Base-by-base conservation (phyloP, 2,329 filamentous ascomycete species). In the Aspergillus jensenii region DNA sequence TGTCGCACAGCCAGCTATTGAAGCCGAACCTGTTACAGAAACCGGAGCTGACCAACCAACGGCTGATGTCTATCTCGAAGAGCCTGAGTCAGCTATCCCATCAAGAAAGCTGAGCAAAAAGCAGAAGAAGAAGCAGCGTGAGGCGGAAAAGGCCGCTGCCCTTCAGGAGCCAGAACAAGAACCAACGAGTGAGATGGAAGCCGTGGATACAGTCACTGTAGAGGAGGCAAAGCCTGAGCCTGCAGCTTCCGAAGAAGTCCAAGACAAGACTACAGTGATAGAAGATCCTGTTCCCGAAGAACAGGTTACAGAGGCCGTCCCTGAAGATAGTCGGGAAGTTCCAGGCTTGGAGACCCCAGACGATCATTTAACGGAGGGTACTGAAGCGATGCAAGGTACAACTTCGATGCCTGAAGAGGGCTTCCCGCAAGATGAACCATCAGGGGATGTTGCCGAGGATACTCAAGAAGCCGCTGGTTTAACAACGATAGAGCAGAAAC, bases 31-130 rank as follows among this genome's bases (percentile, higher is more conserved):
- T 21, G 14, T 19, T 3, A 58, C 65, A 40, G 27, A 51, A 52
- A 9, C 37, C 21, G 49, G 61, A 15, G 17, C 55, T 21, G 45
- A 23, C 11, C 44, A 59, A 17, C 52, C 52, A 31, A 23, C 35
- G 15, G 31, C 48, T 5, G 41, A 61, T 11, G 15, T 46, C 8
- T 58, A 61, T 4, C 15, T 49, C 4, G 61, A 59, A 33, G 35
- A 55, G 14, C 25, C 17, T 12, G 62, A 64, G 39, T 31, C 51
- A 12, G 27, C 56, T 6, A 31, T 48, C 1, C 25, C 59, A 7
- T 57, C 58, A 17, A 64, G 59, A 39, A 67, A 68, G 33, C 48
- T 62, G 52, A 68, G 62, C 58, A 70, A 71, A 51, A 71, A 70
- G 33, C 60, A 69, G 35, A 68, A 63, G 56, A 65, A 70, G 53